Evolutionary conservation across 164 flowering plant species (phyloP).

Genomic region (Umbilicus rupestris): DNA sequence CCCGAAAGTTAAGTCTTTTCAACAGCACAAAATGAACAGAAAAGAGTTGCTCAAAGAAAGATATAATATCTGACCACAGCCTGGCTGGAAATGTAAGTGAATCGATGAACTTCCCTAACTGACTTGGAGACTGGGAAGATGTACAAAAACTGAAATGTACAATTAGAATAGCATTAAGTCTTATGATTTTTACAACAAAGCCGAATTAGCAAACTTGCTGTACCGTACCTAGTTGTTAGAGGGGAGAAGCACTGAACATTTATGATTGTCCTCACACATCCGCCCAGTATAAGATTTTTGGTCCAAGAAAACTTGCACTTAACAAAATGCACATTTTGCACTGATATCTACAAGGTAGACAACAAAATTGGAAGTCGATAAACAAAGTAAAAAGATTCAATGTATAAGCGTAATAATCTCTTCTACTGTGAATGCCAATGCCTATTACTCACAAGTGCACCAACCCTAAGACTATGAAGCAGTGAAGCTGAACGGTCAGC

Average conservation of each 20-base stretch:
- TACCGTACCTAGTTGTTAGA: constrained; percentile 45
- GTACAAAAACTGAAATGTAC: constrained; percentile 42
- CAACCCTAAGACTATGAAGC: constrained; percentile 62
- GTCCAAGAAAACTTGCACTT: constrained; percentile 62
- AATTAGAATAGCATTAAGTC: background rate
- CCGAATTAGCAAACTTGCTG: background rate
- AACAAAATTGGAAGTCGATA: background rate
- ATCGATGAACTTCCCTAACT: constrained; percentile 52
- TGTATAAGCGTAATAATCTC: background rate
- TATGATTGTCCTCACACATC: constrained; percentile 59
- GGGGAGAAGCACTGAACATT: constrained; percentile 58
- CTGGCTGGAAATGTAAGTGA: constrained; percentile 65
- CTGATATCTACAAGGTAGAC: constrained; percentile 35
- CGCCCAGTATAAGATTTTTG: constrained; percentile 64
- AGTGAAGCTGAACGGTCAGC: constrained; percentile 35
- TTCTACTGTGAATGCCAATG: background rate
- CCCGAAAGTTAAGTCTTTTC: background rate
- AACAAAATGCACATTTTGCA: constrained; percentile 65
- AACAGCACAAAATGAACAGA: background rate
- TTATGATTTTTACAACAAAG: background rate
- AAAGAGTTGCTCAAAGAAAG: background rate
- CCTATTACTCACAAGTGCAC: constrained; percentile 55
- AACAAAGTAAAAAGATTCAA: background rate
- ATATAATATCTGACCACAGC: constrained; percentile 46
- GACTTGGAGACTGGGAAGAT: constrained; percentile 27